Base-by-base conservation (phyloP, 75 land plant genomes). In the Sequoia sempervirens region DNA sequence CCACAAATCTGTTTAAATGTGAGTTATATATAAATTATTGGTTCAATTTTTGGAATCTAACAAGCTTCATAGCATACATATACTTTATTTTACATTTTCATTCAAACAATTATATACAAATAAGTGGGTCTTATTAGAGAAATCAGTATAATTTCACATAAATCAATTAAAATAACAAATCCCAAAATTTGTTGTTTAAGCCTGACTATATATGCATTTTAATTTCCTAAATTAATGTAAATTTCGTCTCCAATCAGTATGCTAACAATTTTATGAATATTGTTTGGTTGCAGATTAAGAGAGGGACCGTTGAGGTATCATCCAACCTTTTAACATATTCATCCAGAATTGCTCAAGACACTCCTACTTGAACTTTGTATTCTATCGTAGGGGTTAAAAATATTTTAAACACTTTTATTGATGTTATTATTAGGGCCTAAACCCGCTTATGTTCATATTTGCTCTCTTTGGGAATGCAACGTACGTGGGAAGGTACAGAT, bases 361-460 rank as follows among this genome's bases (percentile, higher is more conserved):
- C 8, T 13, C 1, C 53, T 50, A 50, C 2, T 50, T 50, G 53
- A 20, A 20, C 4, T n/a, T 56, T 56, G 61, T 5, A 56, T 20
- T 18, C 23, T 6, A 56, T 8, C 2, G 4, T 0, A 56, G 4
- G 20, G 61, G 5, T 4, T 56, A 17, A 46, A 30, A 15, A 12
- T 38, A 15, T 15, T 45, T 14, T 50, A 12, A 4, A n/a, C n/a
- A 0, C 20, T 36, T 75, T 14, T 68, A 17, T 41, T 41, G 18
- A 30, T 53, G 36, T 37, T 41, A 32, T 28, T 40, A 40, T 41
- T 86, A 95, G 95, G 97, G 97, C 1, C 87, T 95, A 1, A 93
- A 87, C 85, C 97, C 95, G 20, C 70, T 93, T 34, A 95, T 93
- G 97, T 95, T 95, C 78, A 38, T 89, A 68, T 92, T 92, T 89